Conservation (phyloP, 2,329 filamentous ascomycete genomes). For the Exophiala sp. region DNA sequence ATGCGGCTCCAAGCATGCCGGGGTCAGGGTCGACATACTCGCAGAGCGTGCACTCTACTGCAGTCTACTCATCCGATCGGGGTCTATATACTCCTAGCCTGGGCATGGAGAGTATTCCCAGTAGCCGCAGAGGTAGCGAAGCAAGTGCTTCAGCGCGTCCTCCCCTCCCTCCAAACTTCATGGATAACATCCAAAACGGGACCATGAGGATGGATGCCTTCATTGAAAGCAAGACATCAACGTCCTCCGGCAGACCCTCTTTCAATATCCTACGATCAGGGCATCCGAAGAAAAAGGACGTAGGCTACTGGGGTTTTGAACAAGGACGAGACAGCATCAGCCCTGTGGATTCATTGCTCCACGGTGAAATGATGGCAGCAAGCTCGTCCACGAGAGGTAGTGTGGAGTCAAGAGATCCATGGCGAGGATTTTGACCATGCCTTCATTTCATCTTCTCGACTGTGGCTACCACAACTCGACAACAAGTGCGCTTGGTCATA, state of each 20-base stretch:
- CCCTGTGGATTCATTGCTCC: conserved; percentile 24
- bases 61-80: conserved; percentile 23
- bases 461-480: too few relatives aligned
- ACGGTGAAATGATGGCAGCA: conserved; percentile 25
- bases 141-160: conserved; percentile 51
- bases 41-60: conserved; percentile 24
- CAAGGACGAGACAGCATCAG: conserved; percentile 22
- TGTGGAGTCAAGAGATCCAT: conserved; percentile 21
- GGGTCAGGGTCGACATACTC: conserved; percentile 25
- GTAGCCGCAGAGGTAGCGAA: conserved; percentile 36
- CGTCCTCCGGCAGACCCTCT: conserved; percentile 24
- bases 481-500: conserved; percentile 18
- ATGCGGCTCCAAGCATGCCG: conserved; percentile 28
- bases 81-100: conserved; percentile 26
- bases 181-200: conserved; percentile 25
- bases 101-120: conserved; percentile 41
- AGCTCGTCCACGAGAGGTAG: conserved; percentile 23
- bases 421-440: conserved; percentile 24
- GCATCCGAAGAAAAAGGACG: conserved; percentile 28
- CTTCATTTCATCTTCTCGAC: too few relatives aligned
- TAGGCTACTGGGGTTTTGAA: conserved; percentile 30
- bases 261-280: conserved; percentile 23
- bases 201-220: conserved; percentile 98
- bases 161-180: conserved; percentile 61
- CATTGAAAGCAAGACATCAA: conserved; percentile 49